Base-by-base conservation (phyloP, 208 protist genomes). In the Acanthamoeba royreba region DNA sequence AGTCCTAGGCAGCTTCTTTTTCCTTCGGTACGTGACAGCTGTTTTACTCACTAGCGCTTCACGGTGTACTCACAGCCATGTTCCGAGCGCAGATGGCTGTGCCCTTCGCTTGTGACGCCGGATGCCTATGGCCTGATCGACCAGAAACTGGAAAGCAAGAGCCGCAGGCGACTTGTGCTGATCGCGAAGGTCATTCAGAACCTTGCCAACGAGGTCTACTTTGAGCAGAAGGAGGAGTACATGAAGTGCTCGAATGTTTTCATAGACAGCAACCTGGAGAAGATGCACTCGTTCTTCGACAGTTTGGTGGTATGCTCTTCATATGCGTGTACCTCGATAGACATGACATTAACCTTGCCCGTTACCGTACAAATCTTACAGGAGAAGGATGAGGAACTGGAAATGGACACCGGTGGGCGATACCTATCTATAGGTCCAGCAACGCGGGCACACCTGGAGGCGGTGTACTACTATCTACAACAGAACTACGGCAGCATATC, bases 181-280 rank as follows among this genome's bases (percentile, higher is more conserved):
- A 92, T 96, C 1, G 93, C 91, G 42, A 97, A 97, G 45, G 83
- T 92, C 31, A 22, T 97, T 1, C 96, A 97, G 87, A 97, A 97
- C 47, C 38, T 97, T 13, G 94, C 94, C 15, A 97, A 97, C 90
- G 94, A 94, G 52, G 63, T 93, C 22, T 46, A n/a, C 19, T 93
- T 95, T 81, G 79, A 79, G 15, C n/a, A 77, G 28, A 97, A 97
- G 45, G 96, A 97, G 92, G 63, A 92, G 22, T 97, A 95, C 77
- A 97, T 97, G 96, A 95, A 93, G 4, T 55, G 52, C 19, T 93
- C 96, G 61, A 94, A 95, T 35, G 33, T 69, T 4, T 94, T 97
- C 45, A 86, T 96, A 7, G 87, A 96, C 15, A 93, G 52, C 28
- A 96, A 96, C 38, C 77, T 94, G 0, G 74, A 63, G 1, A 92